phyloP scores from a whole-genome alignment of 2,329 filamentous ascomycete species.

The Boeremia exigua region DNA sequence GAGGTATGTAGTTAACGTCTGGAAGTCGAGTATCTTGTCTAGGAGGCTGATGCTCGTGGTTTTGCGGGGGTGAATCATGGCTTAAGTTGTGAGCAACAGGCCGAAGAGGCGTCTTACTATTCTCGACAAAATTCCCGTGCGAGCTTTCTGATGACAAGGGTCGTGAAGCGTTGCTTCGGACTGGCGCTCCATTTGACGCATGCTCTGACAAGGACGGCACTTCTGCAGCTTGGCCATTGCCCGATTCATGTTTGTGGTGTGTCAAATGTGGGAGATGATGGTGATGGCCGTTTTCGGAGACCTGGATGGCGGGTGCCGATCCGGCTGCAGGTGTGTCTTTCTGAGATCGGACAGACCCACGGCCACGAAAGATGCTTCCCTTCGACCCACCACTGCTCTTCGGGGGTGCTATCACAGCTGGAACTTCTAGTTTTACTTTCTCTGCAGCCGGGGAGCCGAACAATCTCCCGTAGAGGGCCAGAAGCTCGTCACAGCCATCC shows the following conservation, averaged over 20 bases:
- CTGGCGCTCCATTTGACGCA: slow-evolving; percentile 24
- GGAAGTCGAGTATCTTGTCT: slow-evolving; percentile 54
- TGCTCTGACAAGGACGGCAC: slow-evolving; percentile 34
- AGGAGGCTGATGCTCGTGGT: slow-evolving; percentile 50
- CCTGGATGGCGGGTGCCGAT: slow-evolving; percentile 73
- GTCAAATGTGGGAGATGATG: slow-evolving; percentile 45
- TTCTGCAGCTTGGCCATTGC: slow-evolving; percentile 28
- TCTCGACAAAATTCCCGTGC: slow-evolving; percentile 37
- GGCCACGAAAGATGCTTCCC: slow-evolving; percentile 76
- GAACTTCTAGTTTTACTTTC: slow-evolving; percentile 46
- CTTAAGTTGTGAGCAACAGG: slow-evolving; percentile 50
- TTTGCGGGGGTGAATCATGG: slow-evolving; percentile 46
- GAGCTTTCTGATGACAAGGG: slow-evolving; percentile 31
- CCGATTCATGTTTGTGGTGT: slow-evolving; percentile 39
- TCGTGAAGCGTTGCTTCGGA: slow-evolving; percentile 23
- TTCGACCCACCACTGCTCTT: slow-evolving; percentile 70
- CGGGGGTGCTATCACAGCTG: slow-evolving; percentile 62
- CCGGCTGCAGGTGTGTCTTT: slow-evolving; percentile 38
- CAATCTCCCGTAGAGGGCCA: slow-evolving; percentile 80
- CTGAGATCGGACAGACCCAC: slow-evolving; percentile 15
- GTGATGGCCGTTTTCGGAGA: slow-evolving; percentile 67
- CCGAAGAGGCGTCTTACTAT: slow-evolving; percentile 45
- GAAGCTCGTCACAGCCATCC: slow-evolving; percentile 83
- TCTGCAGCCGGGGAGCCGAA: slow-evolving; percentile 67
- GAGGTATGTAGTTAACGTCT: slow-evolving; percentile 39